phyloP scores from a whole-genome alignment of 257 asterid species.

The Solanum medicagineum region DNA sequence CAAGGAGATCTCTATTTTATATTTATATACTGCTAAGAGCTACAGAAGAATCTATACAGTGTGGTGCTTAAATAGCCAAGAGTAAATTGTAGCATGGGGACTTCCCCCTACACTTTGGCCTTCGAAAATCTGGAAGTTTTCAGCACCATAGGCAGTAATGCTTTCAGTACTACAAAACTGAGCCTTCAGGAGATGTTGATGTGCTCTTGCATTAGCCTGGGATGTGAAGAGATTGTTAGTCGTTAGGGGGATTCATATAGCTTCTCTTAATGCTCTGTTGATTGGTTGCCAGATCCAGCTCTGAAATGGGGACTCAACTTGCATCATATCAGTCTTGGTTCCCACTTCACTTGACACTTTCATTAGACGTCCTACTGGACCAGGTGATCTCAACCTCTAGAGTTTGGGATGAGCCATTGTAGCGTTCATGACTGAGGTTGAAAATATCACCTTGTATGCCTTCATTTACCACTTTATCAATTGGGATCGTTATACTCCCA shows the following conservation, averaged over 20 bases:
- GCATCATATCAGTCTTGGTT: not conserved
- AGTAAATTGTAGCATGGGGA: not conserved
- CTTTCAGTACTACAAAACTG: not conserved
- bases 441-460: slow-evolving; percentile 51
- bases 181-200: not conserved
- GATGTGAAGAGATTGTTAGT: not conserved
- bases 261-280: not conserved
- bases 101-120: not conserved
- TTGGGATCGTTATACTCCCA: slow-evolving; percentile 58
- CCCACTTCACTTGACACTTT: slow-evolving; percentile 3
- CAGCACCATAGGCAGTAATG: not conserved
- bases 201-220: not conserved
- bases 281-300: not conserved
- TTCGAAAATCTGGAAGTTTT: not conserved
- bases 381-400: slow-evolving; percentile 71
- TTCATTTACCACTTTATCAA: slow-evolving; percentile 69
- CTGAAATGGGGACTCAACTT: not conserved
- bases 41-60: not conserved
- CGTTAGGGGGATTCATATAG: not conserved
- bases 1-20: not conserved
- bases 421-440: slow-evolving; percentile 37
- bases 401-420: slow-evolving; percentile 40
- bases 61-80: not conserved
- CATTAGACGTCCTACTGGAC: slow-evolving; percentile 39
- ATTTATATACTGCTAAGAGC: not conserved